Evolutionary conservation across 2,329 filamentous ascomycete species (phyloP), one percentile per base, ranked within the genome.

Genomic region (Fonsecaea erecta): DNA sequence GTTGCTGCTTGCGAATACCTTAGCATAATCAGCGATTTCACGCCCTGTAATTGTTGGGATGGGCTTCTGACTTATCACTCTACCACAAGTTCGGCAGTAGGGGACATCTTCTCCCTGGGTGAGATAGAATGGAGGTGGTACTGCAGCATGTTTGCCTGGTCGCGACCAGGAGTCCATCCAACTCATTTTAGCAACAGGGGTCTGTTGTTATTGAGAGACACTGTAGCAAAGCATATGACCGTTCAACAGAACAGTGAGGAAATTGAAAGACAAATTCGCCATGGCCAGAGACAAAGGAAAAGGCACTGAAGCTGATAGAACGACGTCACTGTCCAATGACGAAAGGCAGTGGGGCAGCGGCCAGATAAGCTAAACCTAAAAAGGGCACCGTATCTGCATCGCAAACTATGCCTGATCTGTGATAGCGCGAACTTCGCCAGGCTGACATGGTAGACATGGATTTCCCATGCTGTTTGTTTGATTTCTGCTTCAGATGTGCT

Each of bases 101-200:
- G 68, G 62, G 82, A 81, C 82, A 28, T 77, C 73, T 54, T 84
- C 82, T 51, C 80, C 79, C 1, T 78, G 73, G 1, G 76, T 72
- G 0, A 87, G 77, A 70, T 88, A 88, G 55, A 82, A 81, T 0
- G 85, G 85, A 9, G 83, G 81, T 11, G 85, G 85, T 1, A 76
- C 77, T 35, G 77, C 73, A 35, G 76, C 72, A 52, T 75, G 73
- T 67, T 81, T 80, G 40, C 73, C 74, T 1, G 78, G 78, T 12
- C 79, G 76, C 2, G 78, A 80, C 77, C 80, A 82, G 3, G 77
- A 79, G 73, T 82, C 80, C 80, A 82, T 83, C 80, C 80, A 82
- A 32, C 76, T 78, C 80, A 82, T 82, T n/a, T 18, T 57, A 3
- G 24, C 8, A 28, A 8, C n/a, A 43, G n/a, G 40, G 3, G 40